Evolutionary conservation across 176 grass and related monocot genomes (phyloP), one percentile per base, ranked within the genome.

Genomic region (Cenchrus americanus): DNA sequence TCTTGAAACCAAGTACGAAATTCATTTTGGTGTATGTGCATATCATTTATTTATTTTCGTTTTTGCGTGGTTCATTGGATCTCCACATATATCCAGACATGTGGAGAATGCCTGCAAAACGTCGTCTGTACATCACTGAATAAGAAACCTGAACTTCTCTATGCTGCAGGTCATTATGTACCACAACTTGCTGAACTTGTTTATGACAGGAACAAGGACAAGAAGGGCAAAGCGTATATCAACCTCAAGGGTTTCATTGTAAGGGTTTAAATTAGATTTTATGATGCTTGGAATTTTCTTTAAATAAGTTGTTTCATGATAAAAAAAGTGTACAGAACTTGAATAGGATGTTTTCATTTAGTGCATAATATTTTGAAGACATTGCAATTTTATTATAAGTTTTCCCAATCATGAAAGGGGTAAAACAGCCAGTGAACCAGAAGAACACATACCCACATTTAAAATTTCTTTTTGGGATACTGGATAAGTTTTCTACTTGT

Each of bases 191-290:
- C 89, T 80, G 87, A 92, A 47, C 87, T 92, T 73, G 82, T 97
- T 54, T 82, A 90, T 72, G 87, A 92, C 22, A 82, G 80, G 57
- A 94, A 85, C 89, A 94, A 77, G 41, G 66, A 84, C 26, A 86
- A 84, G 60, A 87, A 48, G 23, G 82, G 65, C 17, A 88, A 80
- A 21, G 22, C 83, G 18, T 75, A 68, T 66, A 94, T 94, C 64
- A 97, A 97, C 54, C 24, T 94, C 60, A 97, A 92, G 77, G 94
- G 94, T 5, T 97, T 97, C 87, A 94, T 97, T 71, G 94, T 97
- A 77, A 97, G 69, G 32, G 80, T 60, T 62, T 52, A 15, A 47
- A 59, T 24, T 24, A 43, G 55, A 84, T 55, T 1, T n/a, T 60
- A 41, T 75, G 69, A 55, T 62, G 23, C 21, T 51, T 51, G 18